Conservation (phyloP, 345 rosid genomes). For the Anacardium occidentale region DNA sequence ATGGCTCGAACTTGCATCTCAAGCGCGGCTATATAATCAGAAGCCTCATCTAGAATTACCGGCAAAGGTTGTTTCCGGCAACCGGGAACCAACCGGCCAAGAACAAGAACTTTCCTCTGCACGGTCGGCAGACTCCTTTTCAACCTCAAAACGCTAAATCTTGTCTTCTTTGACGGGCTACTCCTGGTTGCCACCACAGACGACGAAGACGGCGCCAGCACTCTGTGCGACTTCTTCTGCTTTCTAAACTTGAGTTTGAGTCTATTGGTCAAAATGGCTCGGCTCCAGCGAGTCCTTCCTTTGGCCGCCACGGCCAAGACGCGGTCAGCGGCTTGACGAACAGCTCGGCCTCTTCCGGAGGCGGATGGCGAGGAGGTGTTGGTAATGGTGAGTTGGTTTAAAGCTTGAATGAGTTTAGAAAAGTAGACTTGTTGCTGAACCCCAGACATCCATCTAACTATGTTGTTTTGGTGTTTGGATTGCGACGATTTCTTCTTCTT, state of each 20-base stretch:
- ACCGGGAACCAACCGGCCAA: conserved; percentile 96
- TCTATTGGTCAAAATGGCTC: conserved; percentile 74
- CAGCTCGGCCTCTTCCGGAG: conserved; percentile 58
- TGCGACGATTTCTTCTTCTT: conserved; percentile 59
- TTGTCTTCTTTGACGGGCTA: conserved; percentile 59
- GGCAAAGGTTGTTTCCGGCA: conserved; percentile 91
- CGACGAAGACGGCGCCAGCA: conserved; percentile 19
- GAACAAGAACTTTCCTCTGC: conserved; percentile 72
- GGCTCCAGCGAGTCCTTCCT: conserved; percentile 87
- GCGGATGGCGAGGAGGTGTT: conserved; percentile 37
- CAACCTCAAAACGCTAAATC: conserved; percentile 58
- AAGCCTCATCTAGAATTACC: conserved; percentile 84
- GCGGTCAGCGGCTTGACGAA: conserved; percentile 79
- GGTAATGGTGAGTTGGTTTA: conserved; percentile 50
- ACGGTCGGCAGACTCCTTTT: conserved; percentile 71
- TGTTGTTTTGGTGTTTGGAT: conserved; percentile 11
- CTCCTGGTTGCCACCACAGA: conserved; percentile 25
- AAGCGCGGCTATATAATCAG: conserved; percentile 91
- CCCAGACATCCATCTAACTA: conserved; percentile 71
- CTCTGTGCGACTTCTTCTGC: conserved; percentile 48
- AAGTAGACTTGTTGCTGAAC: conserved; percentile 81
- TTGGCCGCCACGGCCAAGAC: conserved; percentile 81
- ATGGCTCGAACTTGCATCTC: conserved; percentile 98
- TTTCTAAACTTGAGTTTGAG: conserved; percentile 81
- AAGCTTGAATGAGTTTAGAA: conserved; percentile 66